A percentile compares a stretch with the other conserved stretches of the same genome.
Conservation (phyloP, 1,284 basidiomycete species). For the Apiotrichum gracile region DNA sequence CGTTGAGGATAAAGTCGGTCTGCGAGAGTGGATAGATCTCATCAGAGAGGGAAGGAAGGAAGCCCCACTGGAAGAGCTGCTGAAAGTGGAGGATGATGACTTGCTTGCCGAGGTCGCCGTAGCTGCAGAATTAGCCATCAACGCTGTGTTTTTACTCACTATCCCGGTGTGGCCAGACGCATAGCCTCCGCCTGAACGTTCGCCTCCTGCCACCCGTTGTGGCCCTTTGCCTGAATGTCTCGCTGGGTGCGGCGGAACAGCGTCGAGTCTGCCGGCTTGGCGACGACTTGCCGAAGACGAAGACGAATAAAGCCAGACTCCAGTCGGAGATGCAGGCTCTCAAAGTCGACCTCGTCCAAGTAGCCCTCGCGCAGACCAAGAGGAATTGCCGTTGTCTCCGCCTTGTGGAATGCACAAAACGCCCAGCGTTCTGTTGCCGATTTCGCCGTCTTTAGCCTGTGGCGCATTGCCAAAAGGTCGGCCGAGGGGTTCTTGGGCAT, state of each 20-base stretch:
- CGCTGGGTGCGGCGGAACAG: slow-evolving; percentile 16
- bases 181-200: slow-evolving; percentile 11
- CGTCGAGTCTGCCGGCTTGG: slow-evolving; percentile 17
- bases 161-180: slow-evolving; percentile 22
- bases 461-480: slow-evolving; percentile 8
- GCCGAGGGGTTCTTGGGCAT: slow-evolving; percentile 18
- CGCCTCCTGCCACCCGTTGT: slow-evolving; percentile 19
- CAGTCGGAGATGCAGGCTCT: slow-evolving; percentile 20
- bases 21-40: slow-evolving; percentile 22
- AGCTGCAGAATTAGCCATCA: slow-evolving; percentile 24
- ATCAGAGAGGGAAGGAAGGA: slow-evolving; percentile 10
- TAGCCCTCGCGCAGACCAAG: slow-evolving; percentile 34
- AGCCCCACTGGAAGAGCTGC: slow-evolving; percentile 24
- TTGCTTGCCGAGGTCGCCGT: slow-evolving; percentile 33
- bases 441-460: not conserved
- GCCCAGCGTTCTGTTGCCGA: not conserved
- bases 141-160: slow-evolving; percentile 26
- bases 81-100: slow-evolving; percentile 32
- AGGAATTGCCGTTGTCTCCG: slow-evolving; percentile 34
- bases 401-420: slow-evolving; percentile 35
- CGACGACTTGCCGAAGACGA: slow-evolving; percentile 22
- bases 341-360: slow-evolving; percentile 32
- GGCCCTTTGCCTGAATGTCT: slow-evolving; percentile 21
- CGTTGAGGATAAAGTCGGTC: slow-evolving; percentile 31
- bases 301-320: slow-evolving; percentile 23